Conservation (phyloP, 169 alveolate species). For the Cryptosporidium meleagridis region DNA sequence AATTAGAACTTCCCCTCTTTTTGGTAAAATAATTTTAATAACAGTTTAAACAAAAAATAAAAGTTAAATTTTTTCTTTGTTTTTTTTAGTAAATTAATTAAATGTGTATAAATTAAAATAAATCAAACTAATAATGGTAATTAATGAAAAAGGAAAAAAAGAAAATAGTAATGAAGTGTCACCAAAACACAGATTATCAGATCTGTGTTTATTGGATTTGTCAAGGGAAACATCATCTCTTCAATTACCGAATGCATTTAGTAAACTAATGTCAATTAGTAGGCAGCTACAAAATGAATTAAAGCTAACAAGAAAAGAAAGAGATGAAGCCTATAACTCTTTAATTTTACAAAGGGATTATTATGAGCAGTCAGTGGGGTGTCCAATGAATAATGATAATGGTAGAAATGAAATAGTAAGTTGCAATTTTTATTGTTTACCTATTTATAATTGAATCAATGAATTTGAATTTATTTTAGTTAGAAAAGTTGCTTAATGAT, state of each 20-base stretch:
- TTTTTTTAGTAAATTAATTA: not conserved
- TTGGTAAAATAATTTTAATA: not conserved
- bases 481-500: constrained; percentile 33
- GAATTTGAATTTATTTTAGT: constrained; percentile 8
- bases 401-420: constrained; percentile 31
- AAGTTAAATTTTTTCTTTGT: not conserved
- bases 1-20: not conserved
- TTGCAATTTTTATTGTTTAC: not conserved
- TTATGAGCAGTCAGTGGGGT: constrained; percentile 54
- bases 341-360: constrained; percentile 60
- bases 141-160: not conserved
- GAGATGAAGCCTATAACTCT: constrained; percentile 67
- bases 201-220: constrained; percentile 42
- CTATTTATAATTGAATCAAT: not conserved
- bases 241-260: constrained; percentile 61
- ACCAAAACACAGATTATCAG: constrained; percentile 8
- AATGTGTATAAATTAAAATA: not conserved
- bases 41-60: not conserved
- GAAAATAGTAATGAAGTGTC: not conserved
- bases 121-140: constrained; percentile 6
- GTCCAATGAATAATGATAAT: not conserved
- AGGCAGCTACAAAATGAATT: constrained; percentile 58
- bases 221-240: constrained; percentile 67
- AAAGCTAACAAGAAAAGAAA: constrained; percentile 29
- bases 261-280: constrained; percentile 47